Evolutionary conservation across 129 eudicot species (phyloP), one percentile per base, ranked within the genome.

Genomic region (Escallonia rubra): DNA sequence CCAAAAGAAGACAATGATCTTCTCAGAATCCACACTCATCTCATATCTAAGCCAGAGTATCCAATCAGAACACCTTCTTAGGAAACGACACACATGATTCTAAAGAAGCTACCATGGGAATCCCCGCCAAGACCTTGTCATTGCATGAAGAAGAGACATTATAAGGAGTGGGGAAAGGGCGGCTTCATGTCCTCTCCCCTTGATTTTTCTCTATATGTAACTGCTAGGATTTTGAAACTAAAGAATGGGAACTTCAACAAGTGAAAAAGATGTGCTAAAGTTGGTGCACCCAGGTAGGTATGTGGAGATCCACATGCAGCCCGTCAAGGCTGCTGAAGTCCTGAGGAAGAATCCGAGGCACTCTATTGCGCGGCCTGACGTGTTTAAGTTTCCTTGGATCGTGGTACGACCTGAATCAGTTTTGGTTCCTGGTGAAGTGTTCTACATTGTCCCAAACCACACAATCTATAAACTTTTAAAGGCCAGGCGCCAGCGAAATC

Each of bases 271-370:
- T 41, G 74, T 88, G 51, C 84, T 88, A 48, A 88, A 88, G 62
- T 38, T 88, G 42, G 88, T 88, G 49, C 88, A 82, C 61, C 90
- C 90, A 2, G 83, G 85, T n/a, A 70, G 80, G 57, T 70, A 77
- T 39, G 69, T 84, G 40, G 88, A 81, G 76, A 65, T 69, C 63
- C 83, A 81, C 56, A 49, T 6, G 7, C 48, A 43, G 14, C 72
- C 90, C 15, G 66, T 79, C 44, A 74, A 80, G 3, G 95, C 90
- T 4, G 80, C 74, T 48, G 95, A 84, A 67, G 72, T 88, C 69
- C 74, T 82, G 84, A 77, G 41, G 67, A 88, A 77, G 81, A 79
- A 88, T 69, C 90, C 95, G 1, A 69, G 88, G 54, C 90, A 88
- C 63, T 81, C 82, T 52, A 55, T 88, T 57, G 79, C 91, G 2